Conservation (phyloP, 352 stramenopile species). For the Thraustotheca clavata region DNA sequence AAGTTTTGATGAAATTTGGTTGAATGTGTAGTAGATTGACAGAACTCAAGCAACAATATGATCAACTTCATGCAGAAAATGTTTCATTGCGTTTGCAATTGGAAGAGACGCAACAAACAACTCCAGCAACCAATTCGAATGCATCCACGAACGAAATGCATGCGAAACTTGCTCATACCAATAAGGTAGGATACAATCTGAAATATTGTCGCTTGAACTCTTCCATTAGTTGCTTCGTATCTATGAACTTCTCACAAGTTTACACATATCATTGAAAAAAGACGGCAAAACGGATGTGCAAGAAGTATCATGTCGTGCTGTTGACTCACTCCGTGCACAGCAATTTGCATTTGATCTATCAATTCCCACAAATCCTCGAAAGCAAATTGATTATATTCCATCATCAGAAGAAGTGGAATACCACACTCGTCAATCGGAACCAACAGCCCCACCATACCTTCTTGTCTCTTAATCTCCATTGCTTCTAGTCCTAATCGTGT, state of each 20-base stretch:
- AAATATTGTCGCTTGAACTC: not conserved
- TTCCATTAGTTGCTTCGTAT: conserved; percentile 53
- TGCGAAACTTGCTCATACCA: conserved; percentile 53
- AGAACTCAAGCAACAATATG: conserved; percentile 6
- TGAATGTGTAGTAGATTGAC: conserved; percentile 1
- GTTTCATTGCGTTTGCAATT: conserved; percentile 32
- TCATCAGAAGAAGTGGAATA: conserved; percentile 15
- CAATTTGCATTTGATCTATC: conserved; percentile 70
- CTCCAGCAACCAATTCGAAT: not conserved
- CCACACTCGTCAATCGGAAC: conserved; percentile 2
- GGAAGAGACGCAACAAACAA: conserved; percentile 24
- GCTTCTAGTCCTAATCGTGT: not conserved
- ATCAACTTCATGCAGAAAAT: conserved; percentile 28
- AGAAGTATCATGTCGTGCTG: conserved; percentile 56
- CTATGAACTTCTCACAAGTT: conserved; percentile 69
- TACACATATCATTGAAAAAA: conserved; percentile 61
- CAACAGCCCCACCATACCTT: conserved; percentile 2
- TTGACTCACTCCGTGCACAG: conserved; percentile 53
- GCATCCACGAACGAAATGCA: conserved; percentile 16
- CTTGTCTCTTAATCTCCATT: not conserved
- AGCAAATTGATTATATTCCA: conserved; percentile 75
- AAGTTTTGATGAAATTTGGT: not conserved
- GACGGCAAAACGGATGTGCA: conserved; percentile 35
- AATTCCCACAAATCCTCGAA: conserved; percentile 45
- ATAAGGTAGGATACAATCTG: conserved; percentile 38